Base-by-base conservation (phyloP, 768 basidiomycete genomes). In the Termitomyces sp. region DNA sequence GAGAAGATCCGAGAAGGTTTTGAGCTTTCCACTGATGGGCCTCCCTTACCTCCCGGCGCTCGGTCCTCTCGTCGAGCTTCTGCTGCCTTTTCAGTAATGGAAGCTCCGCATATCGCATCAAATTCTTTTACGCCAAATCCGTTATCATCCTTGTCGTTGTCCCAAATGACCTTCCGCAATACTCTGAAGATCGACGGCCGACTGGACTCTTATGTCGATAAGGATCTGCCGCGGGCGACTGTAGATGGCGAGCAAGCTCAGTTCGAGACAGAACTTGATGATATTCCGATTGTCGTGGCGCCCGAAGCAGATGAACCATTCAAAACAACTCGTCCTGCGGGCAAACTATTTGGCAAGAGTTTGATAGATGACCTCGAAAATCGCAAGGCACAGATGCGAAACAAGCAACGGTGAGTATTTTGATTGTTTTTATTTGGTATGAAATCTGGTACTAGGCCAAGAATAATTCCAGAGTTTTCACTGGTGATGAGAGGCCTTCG, bases 291-390 rank as follows among this genome's bases (percentile, higher is more conserved):
- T 18, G 55, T 61, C 24, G 62, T 61, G 14, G 58, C 66, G 22
- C 38, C 63, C 10, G 61, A 57, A 26, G 48, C 56, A 5, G 73
- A 74, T 42, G 72, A 68, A 26, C 66, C 73, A 30, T 63, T 68
- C 32, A 78, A 76, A 45, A 66, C 67, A 40, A 71, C 64, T 54
- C 79, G 87, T n/a, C 83, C 85, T 14, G 77, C 88, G n/a, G 92
- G 92, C 24, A 93, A 85, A 73, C 70, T 95, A 28, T 94, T 84
- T 66, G 94, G 94, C 24, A 86, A 85, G 66, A 95, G 90, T 71
- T 77, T 97, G 54, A 94, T 97, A 65, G 94, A 97, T 68, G 87
- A 92, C 68, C 77, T 97, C 10, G 93, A 96, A 69, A 78, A 75
- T 18, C 81, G 94, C 48, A 96, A 97, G 67, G 80, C 84, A 14